These are phyloP conservation scores for Cladosporium sp. DNA, from an alignment of 2,329 filamentous ascomycete genomes.

Conservation along the genomic window DNA sequence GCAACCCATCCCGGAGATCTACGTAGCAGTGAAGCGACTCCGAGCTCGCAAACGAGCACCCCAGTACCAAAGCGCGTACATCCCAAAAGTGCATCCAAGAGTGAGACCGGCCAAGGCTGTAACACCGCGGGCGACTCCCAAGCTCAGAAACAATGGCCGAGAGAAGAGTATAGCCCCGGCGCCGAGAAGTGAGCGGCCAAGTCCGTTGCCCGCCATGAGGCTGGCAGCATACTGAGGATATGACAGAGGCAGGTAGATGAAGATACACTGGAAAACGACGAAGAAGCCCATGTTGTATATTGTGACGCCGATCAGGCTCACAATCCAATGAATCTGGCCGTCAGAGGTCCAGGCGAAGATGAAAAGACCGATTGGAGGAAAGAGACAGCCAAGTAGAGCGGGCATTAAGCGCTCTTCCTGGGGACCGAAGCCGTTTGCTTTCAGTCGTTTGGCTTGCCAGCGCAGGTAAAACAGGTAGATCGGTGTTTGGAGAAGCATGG, in stretches of 20 bases:
- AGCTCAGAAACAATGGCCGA: constrained; percentile 54
- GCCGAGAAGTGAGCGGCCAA: constrained; percentile 55
- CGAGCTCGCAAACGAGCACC: no score
- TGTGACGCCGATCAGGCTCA: constrained; percentile 37
- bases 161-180: constrained; percentile 58
- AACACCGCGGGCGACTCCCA: constrained; percentile 56
- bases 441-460: constrained; percentile 22
- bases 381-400: constrained; percentile 23
- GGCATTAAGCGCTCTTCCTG: constrained; percentile 28
- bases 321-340: constrained; percentile 36
- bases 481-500: constrained; percentile 27
- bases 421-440: constrained; percentile 19
- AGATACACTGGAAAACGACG: constrained; percentile 41
- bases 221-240: constrained; percentile 49
- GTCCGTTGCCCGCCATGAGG: constrained; percentile 59
- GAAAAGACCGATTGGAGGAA: constrained; percentile 29
- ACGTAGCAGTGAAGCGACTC: no score
- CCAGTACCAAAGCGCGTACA: no score
- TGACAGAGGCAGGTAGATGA: constrained; percentile 37
- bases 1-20: no score
- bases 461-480: constrained; percentile 27
- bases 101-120: no score
- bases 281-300: constrained; percentile 39
- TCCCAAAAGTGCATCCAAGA: no score
- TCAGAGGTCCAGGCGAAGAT: constrained; percentile 31